Base-by-base conservation (phyloP, 2,329 filamentous ascomycete species). In the Bimuria novae-zelandiae region DNA sequence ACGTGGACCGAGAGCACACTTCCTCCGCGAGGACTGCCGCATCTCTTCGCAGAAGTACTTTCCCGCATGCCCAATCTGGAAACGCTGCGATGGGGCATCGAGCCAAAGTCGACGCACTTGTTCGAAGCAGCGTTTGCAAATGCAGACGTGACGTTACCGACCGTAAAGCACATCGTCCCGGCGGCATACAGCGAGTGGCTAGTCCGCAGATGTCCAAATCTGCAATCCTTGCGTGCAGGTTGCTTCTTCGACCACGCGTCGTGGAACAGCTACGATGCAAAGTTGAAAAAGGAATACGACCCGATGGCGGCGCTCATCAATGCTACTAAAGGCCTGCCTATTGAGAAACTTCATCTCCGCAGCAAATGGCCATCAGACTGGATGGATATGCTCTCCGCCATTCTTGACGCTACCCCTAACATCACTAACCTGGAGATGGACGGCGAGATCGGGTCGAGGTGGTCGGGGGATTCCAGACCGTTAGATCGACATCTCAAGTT, bases 21-120 rank as follows among this genome's bases (percentile, higher is more conserved):
- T 5, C 41, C 41, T 19, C 41, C 41, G 29, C 14, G 14, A 2
- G 29, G 22, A 22, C 29, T 44, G 17, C 27, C 29, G 3, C 14
- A 12, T 8, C 35, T 47, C 17, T 30, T 54, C 11, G 47, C 47
- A 21, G 35, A 43, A 8, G 46, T 47, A 12, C 41, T 54, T 19
- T 29, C 47, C 0, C 17, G n/a, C 2, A 47, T 54, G 42, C 25
- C 46, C 8, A 48, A 48, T n/a, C 16, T 54, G 11, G 23, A 30
- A 29, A n/a, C 3, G 7, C 16, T 54, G 11, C n/a, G 25, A 17
- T 54, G 40, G 41, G 29, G 21, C 1, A 33, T 51, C 32, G 6
- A 3, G 0, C 23, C 4, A 3, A 14, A 23, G 17, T 37, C 25
- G 39, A 42, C 19, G 17, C 4, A 10, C 12, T 19, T 33, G 1